Percentiles rank a stretch among this genome's conserved stretches.
These are phyloP conservation scores for Alliaria petiolata DNA, from an alignment of 345 rosid species.

Conservation along the genomic window DNA sequence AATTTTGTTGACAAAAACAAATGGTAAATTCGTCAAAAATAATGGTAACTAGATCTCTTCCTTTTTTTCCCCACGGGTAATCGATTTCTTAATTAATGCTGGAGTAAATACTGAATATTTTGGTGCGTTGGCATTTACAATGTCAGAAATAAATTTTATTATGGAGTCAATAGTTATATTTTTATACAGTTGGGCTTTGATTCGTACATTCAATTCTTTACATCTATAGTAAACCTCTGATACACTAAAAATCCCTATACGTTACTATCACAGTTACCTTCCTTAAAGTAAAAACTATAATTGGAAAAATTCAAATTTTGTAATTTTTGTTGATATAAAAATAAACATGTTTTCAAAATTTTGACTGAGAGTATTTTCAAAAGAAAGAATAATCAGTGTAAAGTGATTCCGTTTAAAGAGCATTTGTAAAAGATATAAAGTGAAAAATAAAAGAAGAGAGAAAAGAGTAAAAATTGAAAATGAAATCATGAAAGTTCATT, in stretches of 20 bases:
- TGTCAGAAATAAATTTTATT: conserved; percentile 29
- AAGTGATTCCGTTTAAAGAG: conserved; percentile 14
- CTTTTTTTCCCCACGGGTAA: not conserved
- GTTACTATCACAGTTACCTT: conserved; percentile 6
- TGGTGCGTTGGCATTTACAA: conserved; percentile 7
- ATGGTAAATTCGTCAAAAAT: no score
- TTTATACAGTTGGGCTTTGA: not conserved
- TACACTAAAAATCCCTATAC: not conserved
- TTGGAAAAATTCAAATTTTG: conserved; percentile 13
- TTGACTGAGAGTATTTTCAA: not conserved
- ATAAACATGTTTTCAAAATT: not conserved
- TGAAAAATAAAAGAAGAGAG: not conserved
- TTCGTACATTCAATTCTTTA: conserved; percentile 21
- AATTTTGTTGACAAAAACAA: conserved; percentile 16
- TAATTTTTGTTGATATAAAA: not conserved
- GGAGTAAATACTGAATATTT: conserved; percentile 6
- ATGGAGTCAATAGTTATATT: conserved; percentile 15
- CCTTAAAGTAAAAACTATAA: conserved; percentile 10
- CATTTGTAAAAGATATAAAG: conserved; percentile 26
- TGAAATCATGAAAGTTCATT: conserved; percentile 25
- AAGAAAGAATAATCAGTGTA: conserved; percentile 20
- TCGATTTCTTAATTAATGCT: conserved; percentile 17
- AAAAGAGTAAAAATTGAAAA: conserved; percentile 13
- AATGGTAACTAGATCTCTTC: not conserved
- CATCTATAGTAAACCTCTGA: not conserved